A percentile compares a stretch with the other conserved stretches of the same genome.
These are phyloP conservation scores for Chalciporus sphaerocephalus DNA, from an alignment of 768 basidiomycete species.

Conservation along the genomic window DNA sequence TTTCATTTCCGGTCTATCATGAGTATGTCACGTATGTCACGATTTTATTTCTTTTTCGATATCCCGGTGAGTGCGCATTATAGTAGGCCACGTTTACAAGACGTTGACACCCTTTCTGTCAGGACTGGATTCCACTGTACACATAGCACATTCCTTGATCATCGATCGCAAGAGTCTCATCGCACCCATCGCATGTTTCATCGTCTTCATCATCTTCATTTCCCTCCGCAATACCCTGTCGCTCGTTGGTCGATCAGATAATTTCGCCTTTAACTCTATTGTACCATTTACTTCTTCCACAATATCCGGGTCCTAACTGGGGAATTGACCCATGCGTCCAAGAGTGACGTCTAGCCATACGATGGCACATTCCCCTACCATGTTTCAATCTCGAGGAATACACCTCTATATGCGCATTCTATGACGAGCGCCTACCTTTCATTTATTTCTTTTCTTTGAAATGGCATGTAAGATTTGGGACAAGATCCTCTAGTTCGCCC, in stretches of 20 bases:
- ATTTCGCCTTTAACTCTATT: conserved; percentile 9
- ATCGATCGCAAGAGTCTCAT: conserved; percentile 13
- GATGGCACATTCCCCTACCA: neutral
- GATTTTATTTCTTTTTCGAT: conserved; percentile 10
- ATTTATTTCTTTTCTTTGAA: neutral
- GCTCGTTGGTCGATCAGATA: conserved; percentile 4
- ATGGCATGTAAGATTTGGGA: conserved; percentile 11
- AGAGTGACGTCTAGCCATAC: neutral
- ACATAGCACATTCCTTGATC: conserved; percentile 17
- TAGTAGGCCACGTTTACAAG: neutral
- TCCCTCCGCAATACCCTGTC: conserved; percentile 10
- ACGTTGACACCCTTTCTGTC: neutral
- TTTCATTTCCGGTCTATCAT: conserved; percentile 6
- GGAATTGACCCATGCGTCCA: conserved; percentile 2
- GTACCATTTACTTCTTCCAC: conserved; percentile 5
- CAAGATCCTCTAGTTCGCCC: neutral
- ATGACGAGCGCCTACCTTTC: too few relatives aligned
- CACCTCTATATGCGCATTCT: conserved; percentile 4
- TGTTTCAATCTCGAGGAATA: neutral
- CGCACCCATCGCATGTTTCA: conserved; percentile 4
- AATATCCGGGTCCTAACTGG: conserved; percentile 3
- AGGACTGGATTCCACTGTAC: conserved; percentile 24
- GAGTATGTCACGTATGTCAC: conserved; percentile 1
- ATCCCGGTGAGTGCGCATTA: conserved; percentile 16
- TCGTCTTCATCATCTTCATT: neutral